Base-by-base conservation (phyloP, 768 basidiomycete species). In the Suillus subalutaceus region DNA sequence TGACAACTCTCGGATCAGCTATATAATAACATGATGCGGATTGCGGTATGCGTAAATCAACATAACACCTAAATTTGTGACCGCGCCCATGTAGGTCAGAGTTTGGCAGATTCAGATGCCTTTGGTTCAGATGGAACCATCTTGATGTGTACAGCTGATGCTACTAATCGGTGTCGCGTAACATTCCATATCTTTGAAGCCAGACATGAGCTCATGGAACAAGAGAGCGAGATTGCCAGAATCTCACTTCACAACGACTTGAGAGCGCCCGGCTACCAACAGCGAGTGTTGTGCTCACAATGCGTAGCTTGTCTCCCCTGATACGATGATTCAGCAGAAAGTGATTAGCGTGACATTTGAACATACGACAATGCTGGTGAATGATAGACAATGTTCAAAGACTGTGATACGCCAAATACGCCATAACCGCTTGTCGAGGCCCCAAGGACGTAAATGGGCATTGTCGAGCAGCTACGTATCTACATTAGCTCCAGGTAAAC, bases 101-200 rank as follows among this genome's bases (percentile, higher is more conserved):
- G 72, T 50, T 72, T 77, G 64, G 64, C 72, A 23, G 59, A 23
- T 15, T 15, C 52, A 16, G 62, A 30, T 15, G 20, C 43, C 20
- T 26, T 65, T 46, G 67, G 65, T 30, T 58, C 9, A 10, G 85
- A 84, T 1, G 86, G 81, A 26, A 75, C 70, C 86, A 88, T 87
- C 68, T 86, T 88, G 63, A 84, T 79, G 57, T 88, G 87, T 1
- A 83, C 79, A 1, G 84, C 87, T 1, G 87, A 86, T 7, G 82
- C 83, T 10, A 86, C 83, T 6, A 89, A 76, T 13, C 85, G 82
- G 66, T 82, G 83, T 66, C 81, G 77, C 1, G 84, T 86, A 16
- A 73, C 74, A 64, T 84, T 87, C 88, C 88, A 88, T 48, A 89
- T 83, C 88, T 88, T 55, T 16, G 10, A 59, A 41, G 58, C 3